Conservation (phyloP, 2,329 filamentous ascomycete species). For the Leptodontidium sp. region DNA sequence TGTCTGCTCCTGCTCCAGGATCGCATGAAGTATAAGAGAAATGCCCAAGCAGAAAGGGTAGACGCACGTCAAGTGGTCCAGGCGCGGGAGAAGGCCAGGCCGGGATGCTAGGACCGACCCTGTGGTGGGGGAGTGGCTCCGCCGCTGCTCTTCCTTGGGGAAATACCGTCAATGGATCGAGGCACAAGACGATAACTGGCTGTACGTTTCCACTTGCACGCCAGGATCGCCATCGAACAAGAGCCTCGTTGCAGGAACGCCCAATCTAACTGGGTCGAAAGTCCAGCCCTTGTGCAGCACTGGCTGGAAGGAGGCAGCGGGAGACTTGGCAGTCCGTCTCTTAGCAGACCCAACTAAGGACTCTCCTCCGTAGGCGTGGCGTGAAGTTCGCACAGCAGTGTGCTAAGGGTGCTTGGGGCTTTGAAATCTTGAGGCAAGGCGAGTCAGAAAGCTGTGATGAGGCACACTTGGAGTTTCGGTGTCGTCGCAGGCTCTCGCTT, state of each 20-base stretch:
- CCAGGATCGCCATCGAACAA: constrained; percentile 17
- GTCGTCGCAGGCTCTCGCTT: constrained; percentile 45
- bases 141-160: constrained; percentile 24
- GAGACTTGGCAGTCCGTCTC: constrained; percentile 19
- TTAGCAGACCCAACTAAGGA: constrained; percentile 28
- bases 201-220: constrained; percentile 35
- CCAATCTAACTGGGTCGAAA: constrained; percentile 31
- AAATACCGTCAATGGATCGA: constrained; percentile 20
- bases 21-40: constrained; percentile 47
- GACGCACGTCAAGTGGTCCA: constrained; percentile 40
- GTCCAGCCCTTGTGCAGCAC: constrained; percentile 18
- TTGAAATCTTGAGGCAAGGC: constrained; percentile 32
- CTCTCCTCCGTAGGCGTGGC: constrained; percentile 25
- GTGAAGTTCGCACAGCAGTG: constrained; percentile 22
- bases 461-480: constrained; percentile 43
- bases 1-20: constrained; percentile 38
- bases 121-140: constrained; percentile 30
- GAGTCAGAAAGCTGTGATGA: constrained; percentile 42
- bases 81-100: constrained; percentile 40
- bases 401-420: constrained; percentile 26
- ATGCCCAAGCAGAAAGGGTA: constrained; percentile 34
- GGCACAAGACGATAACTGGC: constrained; percentile 24
- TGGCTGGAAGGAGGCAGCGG: constrained; percentile 2
- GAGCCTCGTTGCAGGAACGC: constrained; percentile 28
- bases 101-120: constrained; percentile 35